Evolutionary conservation across 805 yeast species (phyloP).

Genomic region (Schizosaccharomyces cryophilus): DNA sequence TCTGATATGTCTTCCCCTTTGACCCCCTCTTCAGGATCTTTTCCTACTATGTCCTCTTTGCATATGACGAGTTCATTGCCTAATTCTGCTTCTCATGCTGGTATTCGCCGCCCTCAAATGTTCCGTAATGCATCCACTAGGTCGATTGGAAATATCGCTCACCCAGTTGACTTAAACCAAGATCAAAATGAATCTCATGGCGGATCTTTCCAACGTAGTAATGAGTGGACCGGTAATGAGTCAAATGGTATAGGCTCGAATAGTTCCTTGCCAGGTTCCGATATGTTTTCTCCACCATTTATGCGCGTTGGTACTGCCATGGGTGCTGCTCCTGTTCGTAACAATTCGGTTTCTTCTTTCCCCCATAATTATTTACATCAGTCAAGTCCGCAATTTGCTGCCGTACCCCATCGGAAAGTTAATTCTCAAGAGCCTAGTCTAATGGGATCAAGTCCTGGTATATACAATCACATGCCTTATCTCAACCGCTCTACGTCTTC

Average conservation of each 20-base stretch:
- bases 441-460: background rate
- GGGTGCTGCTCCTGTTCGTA: conserved; percentile 1
- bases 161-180: background rate
- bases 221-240: background rate
- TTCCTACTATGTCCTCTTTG: background rate
- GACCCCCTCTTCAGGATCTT: background rate
- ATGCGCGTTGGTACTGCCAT: conserved; percentile 1
- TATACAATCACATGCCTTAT: background rate
- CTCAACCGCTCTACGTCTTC: background rate
- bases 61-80: background rate
- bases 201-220: background rate
- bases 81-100: background rate
- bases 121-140: background rate
- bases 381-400: background rate
- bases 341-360: background rate
- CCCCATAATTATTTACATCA: background rate
- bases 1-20: background rate
- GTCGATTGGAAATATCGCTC: background rate
- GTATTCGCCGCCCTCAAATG: background rate
- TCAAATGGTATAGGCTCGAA: background rate
- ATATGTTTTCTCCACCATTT: background rate
- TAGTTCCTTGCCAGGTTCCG: background rate
- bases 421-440: background rate
- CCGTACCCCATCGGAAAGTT: background rate
- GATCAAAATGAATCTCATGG: background rate